Conservation (phyloP, 257 asterid species). For the Hygrophila difformis region DNA sequence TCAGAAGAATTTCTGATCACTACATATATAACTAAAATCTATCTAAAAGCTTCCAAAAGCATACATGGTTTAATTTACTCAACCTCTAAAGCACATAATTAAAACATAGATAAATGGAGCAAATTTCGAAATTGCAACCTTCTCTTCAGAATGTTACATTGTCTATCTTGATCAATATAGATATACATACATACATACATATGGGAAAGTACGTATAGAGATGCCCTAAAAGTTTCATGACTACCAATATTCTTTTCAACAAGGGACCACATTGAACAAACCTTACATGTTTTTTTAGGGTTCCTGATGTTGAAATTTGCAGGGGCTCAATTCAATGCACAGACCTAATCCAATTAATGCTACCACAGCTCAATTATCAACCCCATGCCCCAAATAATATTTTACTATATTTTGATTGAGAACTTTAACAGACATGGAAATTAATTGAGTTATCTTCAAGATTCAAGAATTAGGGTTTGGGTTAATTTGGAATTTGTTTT, state of each 20-base stretch:
- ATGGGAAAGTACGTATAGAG: constrained; percentile 10
- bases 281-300: constrained; percentile 18
- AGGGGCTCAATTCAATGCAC: constrained; percentile 26
- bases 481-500: constrained; percentile 2
- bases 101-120: no score
- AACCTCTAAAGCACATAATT: no score
- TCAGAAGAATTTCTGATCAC: no score
- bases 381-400: constrained; percentile 2
- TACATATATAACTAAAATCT: no score
- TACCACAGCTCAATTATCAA: constrained; percentile 16
- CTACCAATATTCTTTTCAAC: constrained; percentile 25
- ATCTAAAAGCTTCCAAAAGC: no score
- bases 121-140: no score
- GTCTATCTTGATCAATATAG: no score
- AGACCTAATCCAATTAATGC: constrained; percentile 29
- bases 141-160: no score
- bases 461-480: constrained; percentile 8
- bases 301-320: constrained; percentile 28
- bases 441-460: background rate
- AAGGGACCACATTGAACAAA: constrained; percentile 28
- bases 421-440: constrained; percentile 17
- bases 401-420: constrained; percentile 10
- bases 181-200: no score
- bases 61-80: no score
- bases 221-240: constrained; percentile 14